Percentiles rank a stretch among this genome's conserved stretches.
These are phyloP conservation scores for Syzygium aromaticum DNA, from an alignment of 345 rosid species.

Conservation along the genomic window DNA sequence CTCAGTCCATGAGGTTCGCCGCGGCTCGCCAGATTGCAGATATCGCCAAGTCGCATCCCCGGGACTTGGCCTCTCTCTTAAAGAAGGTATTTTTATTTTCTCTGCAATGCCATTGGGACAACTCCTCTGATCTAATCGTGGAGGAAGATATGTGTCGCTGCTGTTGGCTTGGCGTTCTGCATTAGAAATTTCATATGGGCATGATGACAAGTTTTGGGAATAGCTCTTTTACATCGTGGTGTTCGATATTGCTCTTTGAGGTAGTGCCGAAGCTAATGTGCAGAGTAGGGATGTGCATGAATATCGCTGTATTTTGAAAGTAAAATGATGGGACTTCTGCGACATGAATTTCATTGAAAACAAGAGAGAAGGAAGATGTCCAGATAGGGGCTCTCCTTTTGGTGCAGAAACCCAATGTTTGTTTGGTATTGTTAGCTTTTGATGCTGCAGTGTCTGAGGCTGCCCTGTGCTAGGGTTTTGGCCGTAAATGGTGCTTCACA, in stretches of 20 bases:
- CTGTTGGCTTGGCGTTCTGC: neutral
- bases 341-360: neutral
- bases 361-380: neutral
- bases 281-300: no score
- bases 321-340: neutral
- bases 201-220: neutral
- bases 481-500: neutral
- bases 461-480: neutral
- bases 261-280: neutral
- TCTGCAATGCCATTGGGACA: neutral
- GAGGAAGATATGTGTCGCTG: neutral
- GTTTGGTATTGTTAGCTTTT: neutral
- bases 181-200: neutral
- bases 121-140: neutral
- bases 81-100: constrained; percentile 50
- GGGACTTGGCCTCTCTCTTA: constrained; percentile 78
- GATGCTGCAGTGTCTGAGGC: neutral
- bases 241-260: neutral
- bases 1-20: constrained; percentile 86
- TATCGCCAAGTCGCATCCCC: constrained; percentile 88
- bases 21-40: constrained; percentile 99
- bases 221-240: neutral
- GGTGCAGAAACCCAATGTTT: neutral
- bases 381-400: neutral
- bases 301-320: no score